Evolutionary conservation across 495 filamentous ascomycete genomes (phyloP), one percentile per base, ranked within the genome.

Genomic region (Barbatosphaeria neglecta): DNA sequence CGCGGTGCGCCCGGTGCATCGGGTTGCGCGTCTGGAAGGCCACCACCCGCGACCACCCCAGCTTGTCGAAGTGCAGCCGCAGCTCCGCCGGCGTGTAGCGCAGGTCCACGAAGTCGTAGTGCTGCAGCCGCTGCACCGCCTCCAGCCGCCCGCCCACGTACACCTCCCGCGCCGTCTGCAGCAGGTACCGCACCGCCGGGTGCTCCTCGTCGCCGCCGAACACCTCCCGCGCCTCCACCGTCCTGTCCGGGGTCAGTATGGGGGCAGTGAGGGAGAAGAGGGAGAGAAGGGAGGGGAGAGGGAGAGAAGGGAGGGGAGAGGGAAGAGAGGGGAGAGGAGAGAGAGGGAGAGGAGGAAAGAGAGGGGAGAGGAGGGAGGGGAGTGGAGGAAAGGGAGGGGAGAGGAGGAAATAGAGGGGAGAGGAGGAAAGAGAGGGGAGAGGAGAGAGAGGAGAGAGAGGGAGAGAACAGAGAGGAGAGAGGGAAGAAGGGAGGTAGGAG

Each of bases 11-110:
- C 60, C 92, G 83, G 73, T 98, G 92, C 92, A 98, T 98, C 47
- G 92, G 92, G 72, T 98, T 98, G 59, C 89, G 73, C 28, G 92
- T 98, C 77, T 98, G 92, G 81, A 98, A 98, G 61, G 92, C 92
- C 52, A 98, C 92, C 58, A 98, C 90, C 58, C 80, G 79, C 58
- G 81, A 80, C 92, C 92, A 98, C 63, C 92, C 92, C 59, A 98
- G 86, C 76, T 98, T 98, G 72, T 96, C 90, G 60, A 98, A 98
- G 76, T 97, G 92, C 44, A 85, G 70, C 53, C 92, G 88, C 47
- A 98, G 77, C 68, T 98, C 92, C 11, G 93, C 84, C 50, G 92
- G 92, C 17, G 93, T 90, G 69, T 94, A 98, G 76, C 92, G 81
- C 46, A 95, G 78, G 60, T 80, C 93, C 54, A 96, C 87, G 73